Conservation (phyloP, 2,329 filamentous ascomycete species). For the Exutisphaerella laricina region DNA sequence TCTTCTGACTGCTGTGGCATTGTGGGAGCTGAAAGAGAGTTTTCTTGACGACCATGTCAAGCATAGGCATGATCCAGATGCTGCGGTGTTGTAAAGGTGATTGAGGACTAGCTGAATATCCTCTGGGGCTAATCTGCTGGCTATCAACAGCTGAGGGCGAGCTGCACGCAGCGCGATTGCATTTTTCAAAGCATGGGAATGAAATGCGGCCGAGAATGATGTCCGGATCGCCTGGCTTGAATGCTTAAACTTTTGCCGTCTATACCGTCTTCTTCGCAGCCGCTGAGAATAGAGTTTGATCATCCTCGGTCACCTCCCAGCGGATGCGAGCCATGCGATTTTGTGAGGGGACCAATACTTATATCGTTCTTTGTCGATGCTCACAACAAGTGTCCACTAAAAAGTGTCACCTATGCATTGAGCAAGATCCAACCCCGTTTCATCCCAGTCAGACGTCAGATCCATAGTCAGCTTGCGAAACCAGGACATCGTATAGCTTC, state of each 20-base stretch:
- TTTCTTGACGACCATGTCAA: not conserved
- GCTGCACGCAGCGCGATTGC: too few relatives aligned
- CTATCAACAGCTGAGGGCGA: too few relatives aligned
- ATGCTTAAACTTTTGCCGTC: not conserved
- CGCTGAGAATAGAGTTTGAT: not conserved
- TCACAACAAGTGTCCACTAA: not conserved
- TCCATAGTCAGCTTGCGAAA: too few relatives aligned
- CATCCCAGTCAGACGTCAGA: not conserved
- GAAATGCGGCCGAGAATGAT: too few relatives aligned
- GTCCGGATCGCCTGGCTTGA: too few relatives aligned
- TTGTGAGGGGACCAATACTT: not conserved
- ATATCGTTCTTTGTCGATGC: not conserved
- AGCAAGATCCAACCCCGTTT: too few relatives aligned
- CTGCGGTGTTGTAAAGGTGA: not conserved
- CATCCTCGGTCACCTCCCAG: not conserved
- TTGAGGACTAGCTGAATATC: too few relatives aligned
- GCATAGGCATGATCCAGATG: not conserved
- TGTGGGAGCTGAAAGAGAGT: not conserved
- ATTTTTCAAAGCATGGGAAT: too few relatives aligned
- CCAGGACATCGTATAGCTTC: not conserved
- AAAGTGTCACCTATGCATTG: too few relatives aligned
- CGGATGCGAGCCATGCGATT: not conserved
- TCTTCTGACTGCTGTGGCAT: not conserved
- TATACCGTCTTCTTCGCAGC: not conserved
- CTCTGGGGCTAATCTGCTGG: too few relatives aligned